Conservation (phyloP, 2,329 filamentous ascomycete species). For the Aaosphaeria arxii region DNA sequence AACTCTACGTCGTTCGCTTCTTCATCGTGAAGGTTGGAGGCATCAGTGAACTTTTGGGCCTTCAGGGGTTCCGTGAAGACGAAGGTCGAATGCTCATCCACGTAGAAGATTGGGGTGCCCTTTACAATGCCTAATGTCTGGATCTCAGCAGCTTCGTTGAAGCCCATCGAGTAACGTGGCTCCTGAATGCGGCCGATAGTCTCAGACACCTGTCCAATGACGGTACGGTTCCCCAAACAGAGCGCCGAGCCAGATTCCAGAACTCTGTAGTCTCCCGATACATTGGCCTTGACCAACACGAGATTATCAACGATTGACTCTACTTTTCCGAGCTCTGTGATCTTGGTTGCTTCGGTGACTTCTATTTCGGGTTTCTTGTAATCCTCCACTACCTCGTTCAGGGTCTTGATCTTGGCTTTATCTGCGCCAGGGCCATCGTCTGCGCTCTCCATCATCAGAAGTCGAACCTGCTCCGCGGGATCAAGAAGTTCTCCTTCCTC, state of each 20-base stretch:
- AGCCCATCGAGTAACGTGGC: slow-evolving; percentile 81
- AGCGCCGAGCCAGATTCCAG: slow-evolving; percentile 81
- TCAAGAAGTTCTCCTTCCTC: slow-evolving; percentile 66
- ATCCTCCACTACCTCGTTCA: slow-evolving; percentile 67
- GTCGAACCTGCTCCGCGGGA: slow-evolving; percentile 76
- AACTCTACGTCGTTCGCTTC: slow-evolving; percentile 92
- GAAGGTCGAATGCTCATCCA: slow-evolving; percentile 72
- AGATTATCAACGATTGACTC: slow-evolving; percentile 76
- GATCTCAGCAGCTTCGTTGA: slow-evolving; percentile 67
- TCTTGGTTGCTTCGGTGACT: slow-evolving; percentile 73
- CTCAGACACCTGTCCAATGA: slow-evolving; percentile 81
- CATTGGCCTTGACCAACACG: slow-evolving; percentile 74
- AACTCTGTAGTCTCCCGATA: slow-evolving; percentile 77
- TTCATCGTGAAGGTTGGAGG: slow-evolving; percentile 92
- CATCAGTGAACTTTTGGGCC: slow-evolving; percentile 82
- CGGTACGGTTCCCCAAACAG: slow-evolving; percentile 69
- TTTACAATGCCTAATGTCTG: slow-evolving; percentile 63
- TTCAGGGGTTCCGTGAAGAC: slow-evolving; percentile 84
- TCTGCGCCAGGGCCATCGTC: slow-evolving; percentile 74
- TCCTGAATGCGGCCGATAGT: slow-evolving; percentile 82
- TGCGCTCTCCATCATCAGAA: slow-evolving; percentile 75
- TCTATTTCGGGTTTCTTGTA: slow-evolving; percentile 68
- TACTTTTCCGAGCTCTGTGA: slow-evolving; percentile 72
- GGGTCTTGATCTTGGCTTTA: slow-evolving; percentile 65
- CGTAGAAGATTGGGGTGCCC: slow-evolving; percentile 74